Base-by-base conservation (phyloP, 129 eudicot species). In the Solidago caesia region DNA sequence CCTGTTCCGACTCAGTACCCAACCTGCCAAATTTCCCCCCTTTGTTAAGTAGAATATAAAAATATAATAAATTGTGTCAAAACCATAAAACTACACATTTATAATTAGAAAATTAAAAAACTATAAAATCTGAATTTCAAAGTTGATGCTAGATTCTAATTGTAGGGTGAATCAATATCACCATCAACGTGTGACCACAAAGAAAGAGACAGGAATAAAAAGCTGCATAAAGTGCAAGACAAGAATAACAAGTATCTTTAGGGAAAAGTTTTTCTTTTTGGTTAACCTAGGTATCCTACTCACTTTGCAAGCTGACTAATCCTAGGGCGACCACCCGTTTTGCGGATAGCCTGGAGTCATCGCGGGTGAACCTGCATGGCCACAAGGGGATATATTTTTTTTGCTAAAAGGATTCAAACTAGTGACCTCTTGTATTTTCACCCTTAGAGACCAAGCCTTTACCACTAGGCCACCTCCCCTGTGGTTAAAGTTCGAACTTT, bases 171-270 rank as follows among this genome's bases (percentile, higher is more conserved):
- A 70, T 33, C 33, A 55, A 69, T 33, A 29, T 29, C 25, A 51
- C 47, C 47, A 29, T 69, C 29, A 14, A 27, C 61, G 11, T 69
- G 74, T 70, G 62, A 49, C 26, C 74, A 51, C 52, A 51, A 70
- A 70, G 74, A 47, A 68, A 10, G 59, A 29, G 46, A 69, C 13
- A 7, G 49, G 62, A 69, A 64, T 68, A 49, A 21, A 44, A 44
- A 16, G 43, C 21, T 42, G 56, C 76, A 57, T 72, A 71, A 42
- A 69, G 51, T 51, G 53, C 39, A 48, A 15, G 53, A 72, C 65
- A 25, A 42, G 76, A 43, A 71, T 71, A 58, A 16, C 15, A 44
- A 56, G 44, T 25, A 41, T 49, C 21, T 64, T 26, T 42, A 2
- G 42, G 69, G 69, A 27, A 14, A 57, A 14, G 21, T 21, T 21